Percentiles rank a stretch among this genome's conserved stretches.
phyloP scores from a whole-genome alignment of 2,329 filamentous ascomycete genomes.

The Amesomyces nigricolor region DNA sequence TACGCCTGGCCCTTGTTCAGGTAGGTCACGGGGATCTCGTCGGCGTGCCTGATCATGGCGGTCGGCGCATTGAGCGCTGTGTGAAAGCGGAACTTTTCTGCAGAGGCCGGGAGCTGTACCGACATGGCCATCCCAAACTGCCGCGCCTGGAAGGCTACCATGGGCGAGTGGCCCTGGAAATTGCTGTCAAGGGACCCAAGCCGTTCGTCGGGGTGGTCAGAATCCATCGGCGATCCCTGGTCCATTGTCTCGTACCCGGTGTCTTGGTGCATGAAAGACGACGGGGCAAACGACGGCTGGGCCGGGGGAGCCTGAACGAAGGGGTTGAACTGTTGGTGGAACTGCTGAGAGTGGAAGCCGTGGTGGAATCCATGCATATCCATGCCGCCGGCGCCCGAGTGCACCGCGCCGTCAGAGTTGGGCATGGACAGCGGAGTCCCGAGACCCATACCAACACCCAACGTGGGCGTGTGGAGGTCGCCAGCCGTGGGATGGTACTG shows the following conservation, averaged over 20 bases:
- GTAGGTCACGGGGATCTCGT: slow-evolving; percentile 96
- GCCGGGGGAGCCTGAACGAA: slow-evolving; percentile 59
- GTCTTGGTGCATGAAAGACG: slow-evolving; percentile 74
- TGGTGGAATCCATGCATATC: slow-evolving; percentile 64
- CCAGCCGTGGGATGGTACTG: slow-evolving; percentile 78
- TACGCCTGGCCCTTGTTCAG: slow-evolving; percentile 97
- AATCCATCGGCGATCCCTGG: slow-evolving; percentile 61
- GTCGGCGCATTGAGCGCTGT: slow-evolving; percentile 89
- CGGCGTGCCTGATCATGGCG: slow-evolving; percentile 84
- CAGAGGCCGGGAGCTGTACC: slow-evolving; percentile 45
- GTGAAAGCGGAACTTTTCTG: slow-evolving; percentile 80
- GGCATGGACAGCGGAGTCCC: slow-evolving; percentile 78
- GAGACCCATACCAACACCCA: slow-evolving; percentile 69
- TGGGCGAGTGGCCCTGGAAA: slow-evolving; percentile 56
- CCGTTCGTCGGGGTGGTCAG: slow-evolving; percentile 45
- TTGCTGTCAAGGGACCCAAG: slow-evolving; percentile 54
- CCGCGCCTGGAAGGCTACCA: slow-evolving; percentile 50
- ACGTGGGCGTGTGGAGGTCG: slow-evolving; percentile 77
- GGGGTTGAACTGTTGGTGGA: slow-evolving; percentile 58
- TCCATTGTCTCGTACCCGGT: slow-evolving; percentile 75
- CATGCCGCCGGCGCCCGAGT: slow-evolving; percentile 52
- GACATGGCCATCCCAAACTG: slow-evolving; percentile 44
- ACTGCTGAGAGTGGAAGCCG: slow-evolving; percentile 49
- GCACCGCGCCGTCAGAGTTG: slow-evolving; percentile 59
- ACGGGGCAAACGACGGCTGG: slow-evolving; percentile 64